Percentiles rank a stretch among this genome's conserved stretches.
Evolutionary conservation across 139 green algal species (phyloP).

Genomic region (Microglena sp.): DNA sequence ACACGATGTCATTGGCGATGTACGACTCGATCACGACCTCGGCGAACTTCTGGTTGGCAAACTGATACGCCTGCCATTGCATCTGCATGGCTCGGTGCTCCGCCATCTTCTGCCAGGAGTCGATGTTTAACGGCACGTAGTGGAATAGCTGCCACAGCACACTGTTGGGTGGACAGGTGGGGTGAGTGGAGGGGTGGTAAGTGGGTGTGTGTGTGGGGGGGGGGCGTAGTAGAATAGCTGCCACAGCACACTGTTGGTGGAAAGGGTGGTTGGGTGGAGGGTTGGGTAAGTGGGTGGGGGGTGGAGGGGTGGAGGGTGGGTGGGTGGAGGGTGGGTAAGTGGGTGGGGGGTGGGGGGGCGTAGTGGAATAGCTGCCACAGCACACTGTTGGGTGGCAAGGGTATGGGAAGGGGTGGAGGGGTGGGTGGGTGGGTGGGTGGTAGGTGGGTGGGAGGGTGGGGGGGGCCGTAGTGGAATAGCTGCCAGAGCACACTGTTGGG

Average conservation of each 20-base stretch:
- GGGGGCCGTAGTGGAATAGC: constrained; percentile 72
- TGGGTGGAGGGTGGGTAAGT: too few relatives aligned
- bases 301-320: neutral
- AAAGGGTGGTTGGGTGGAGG: neutral
- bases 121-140: constrained; percentile 93
- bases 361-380: constrained; percentile 98
- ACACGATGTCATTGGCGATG: constrained; percentile 73
- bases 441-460: neutral
- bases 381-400: constrained; percentile 51
- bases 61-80: constrained; percentile 75
- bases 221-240: constrained; percentile 78
- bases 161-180: constrained; percentile 36
- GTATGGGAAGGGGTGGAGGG: too few relatives aligned
- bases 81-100: constrained; percentile 75
- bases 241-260: constrained; percentile 74
- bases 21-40: constrained; percentile 66
- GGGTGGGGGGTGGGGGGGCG: too few relatives aligned
- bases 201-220: neutral
- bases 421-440: too few relatives aligned
- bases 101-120: constrained; percentile 71
- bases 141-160: constrained; percentile 98
- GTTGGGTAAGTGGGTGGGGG: too few relatives aligned
- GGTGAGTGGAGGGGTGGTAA: too few relatives aligned
- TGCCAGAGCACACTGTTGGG: constrained; percentile 81
- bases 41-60: neutral